phyloP scores from a whole-genome alignment of 805 yeast genomes.

The Myxozyma lipomycoides region DNA sequence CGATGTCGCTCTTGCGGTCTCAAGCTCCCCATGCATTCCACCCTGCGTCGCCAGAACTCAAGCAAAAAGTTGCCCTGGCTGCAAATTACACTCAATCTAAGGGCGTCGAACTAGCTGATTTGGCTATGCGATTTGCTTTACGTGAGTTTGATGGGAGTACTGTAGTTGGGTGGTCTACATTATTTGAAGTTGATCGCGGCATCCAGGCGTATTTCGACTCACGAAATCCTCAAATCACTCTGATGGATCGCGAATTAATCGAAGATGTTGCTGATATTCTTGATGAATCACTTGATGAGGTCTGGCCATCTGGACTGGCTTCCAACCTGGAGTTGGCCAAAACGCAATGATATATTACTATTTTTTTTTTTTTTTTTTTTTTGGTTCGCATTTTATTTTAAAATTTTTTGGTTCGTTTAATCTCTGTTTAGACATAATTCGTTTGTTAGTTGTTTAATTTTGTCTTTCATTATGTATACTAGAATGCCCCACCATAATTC shows the following conservation, averaged over 20 bases:
- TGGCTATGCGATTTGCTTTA: conserved; percentile 74
- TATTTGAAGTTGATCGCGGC: conserved; percentile 63
- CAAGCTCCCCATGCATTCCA: conserved; percentile 70
- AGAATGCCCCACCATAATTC: no score
- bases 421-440: no score
- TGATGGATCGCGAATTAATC: conserved; percentile 45
- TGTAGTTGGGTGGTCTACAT: conserved; percentile 71
- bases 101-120: conserved; percentile 67
- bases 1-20: conserved; percentile 79
- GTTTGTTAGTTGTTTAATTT: no score
- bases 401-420: no score
- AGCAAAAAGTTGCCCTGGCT: conserved; percentile 43
- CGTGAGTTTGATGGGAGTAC: conserved; percentile 63
- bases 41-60: conserved; percentile 65
- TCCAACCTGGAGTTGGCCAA: conserved; percentile 18
- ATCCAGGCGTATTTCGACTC: conserved; percentile 53
- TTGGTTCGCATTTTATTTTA: no score
- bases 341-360: not conserved
- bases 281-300: conserved; percentile 57
- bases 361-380: no score
- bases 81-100: conserved; percentile 47
- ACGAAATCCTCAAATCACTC: conserved; percentile 37
- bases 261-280: conserved; percentile 43
- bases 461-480: no score
- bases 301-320: conserved; percentile 56